Evolutionary conservation across 192 early-diverging fungal genomes (phyloP).

Genomic region (Powellomyces hirtus): DNA sequence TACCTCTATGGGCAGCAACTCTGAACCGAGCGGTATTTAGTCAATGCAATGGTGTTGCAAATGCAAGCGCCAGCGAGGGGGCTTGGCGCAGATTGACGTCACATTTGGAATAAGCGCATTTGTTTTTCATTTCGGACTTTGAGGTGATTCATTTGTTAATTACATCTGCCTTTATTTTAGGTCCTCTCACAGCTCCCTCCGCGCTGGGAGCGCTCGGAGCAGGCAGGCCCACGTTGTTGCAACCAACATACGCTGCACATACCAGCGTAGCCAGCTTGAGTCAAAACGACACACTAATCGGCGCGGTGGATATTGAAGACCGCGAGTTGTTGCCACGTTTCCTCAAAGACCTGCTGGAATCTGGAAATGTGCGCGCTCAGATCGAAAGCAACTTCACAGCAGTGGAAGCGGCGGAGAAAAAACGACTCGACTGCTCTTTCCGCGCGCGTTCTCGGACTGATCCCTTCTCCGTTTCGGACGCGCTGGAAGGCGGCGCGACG

Average conservation of each 20-base stretch:
- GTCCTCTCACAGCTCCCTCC: slow-evolving; percentile 25
- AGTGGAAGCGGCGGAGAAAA: slow-evolving; percentile 52
- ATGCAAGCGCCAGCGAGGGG: too few species aligned
- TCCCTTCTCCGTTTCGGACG: slow-evolving; percentile 73
- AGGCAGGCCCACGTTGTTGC: slow-evolving; percentile 4
- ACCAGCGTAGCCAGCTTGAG: slow-evolving; percentile 1
- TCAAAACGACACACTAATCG: background rate
- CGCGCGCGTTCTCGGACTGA: slow-evolving; percentile 34
- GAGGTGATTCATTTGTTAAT: too few species aligned
- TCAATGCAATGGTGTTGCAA: too few species aligned
- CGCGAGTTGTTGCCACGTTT: slow-evolving; percentile 16
- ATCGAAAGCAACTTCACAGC: slow-evolving; percentile 26
- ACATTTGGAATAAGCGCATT: too few species aligned
- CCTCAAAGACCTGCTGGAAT: slow-evolving; percentile 21
- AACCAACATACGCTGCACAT: slow-evolving; percentile 23
- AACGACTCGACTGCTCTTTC: slow-evolving; percentile 59
- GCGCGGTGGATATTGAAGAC: background rate
- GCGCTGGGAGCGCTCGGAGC: slow-evolving; percentile 20
- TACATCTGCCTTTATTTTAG: background rate
- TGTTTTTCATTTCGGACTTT: too few species aligned
- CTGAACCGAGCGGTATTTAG: too few species aligned
- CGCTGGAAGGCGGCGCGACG: slow-evolving; percentile 66
- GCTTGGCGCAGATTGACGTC: too few species aligned
- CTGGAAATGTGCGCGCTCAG: slow-evolving; percentile 10
- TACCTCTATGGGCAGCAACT: too few species aligned